Percentiles rank a stretch among this genome's conserved stretches.
Evolutionary conservation across 345 rosid genomes (phyloP).

Genomic region (Hypericum perforatum): DNA sequence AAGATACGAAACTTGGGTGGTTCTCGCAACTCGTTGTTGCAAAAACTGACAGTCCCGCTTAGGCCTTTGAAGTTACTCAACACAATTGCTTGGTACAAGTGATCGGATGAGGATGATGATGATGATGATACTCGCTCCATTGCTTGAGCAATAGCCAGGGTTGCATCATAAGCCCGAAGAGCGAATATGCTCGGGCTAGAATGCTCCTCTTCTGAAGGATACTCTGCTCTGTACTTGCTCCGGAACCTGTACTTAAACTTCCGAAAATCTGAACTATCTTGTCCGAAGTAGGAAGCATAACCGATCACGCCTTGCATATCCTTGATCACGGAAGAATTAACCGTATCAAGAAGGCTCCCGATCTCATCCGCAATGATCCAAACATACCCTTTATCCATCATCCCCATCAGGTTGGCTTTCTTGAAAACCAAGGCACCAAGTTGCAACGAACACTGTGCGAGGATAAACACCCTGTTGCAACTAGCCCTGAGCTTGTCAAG

Average conservation of each 20-base stretch:
- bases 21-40: constrained; percentile 6
- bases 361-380: not conserved
- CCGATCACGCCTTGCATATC: constrained; percentile 26
- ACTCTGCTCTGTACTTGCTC: constrained; percentile 7
- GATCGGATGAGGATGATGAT: not conserved
- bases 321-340: not conserved
- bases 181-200: constrained; percentile 20
- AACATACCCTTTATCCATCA: not conserved
- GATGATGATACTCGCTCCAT: not conserved
- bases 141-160: constrained; percentile 15
- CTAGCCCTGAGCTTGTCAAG: not conserved
- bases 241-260: constrained; percentile 12
- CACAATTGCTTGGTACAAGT: not conserved
- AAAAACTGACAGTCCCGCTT: constrained; percentile 18
- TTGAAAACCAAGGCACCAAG: not conserved
- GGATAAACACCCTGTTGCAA: not conserved
- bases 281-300: constrained; percentile 8
- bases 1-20: constrained; percentile 16
- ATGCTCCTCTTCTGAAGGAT: constrained; percentile 22
- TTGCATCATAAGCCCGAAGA: constrained; percentile 29
- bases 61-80: constrained; percentile 20
- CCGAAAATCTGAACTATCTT: constrained; percentile 4
- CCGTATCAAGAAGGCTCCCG: not conserved
- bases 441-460: not conserved
- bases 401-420: not conserved